Evolutionary conservation across 2,329 filamentous ascomycete genomes (phyloP), one percentile per base, ranked within the genome.

Genomic region (Pseudogymnoascus sp.): DNA sequence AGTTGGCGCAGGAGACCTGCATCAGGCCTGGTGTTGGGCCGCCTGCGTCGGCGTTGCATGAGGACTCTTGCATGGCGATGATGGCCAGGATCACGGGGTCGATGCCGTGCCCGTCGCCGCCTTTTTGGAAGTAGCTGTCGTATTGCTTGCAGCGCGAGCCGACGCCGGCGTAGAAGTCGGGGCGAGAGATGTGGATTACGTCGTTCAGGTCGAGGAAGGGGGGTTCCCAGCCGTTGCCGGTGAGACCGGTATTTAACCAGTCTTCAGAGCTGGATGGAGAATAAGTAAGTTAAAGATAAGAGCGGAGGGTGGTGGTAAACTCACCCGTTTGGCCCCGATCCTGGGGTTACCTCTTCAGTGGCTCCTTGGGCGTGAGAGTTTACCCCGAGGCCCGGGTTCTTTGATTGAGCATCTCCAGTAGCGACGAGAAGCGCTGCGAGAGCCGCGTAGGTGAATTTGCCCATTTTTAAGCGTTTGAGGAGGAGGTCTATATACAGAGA

Each of bases 1-100:
- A 74, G 64, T 74, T 74, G 24, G 61, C 66, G 47, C 72, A 71
- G n/a, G 68, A 69, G 17, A 73, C 73, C 64, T 73, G 72, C 71
- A 74, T 74, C 24, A 74, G 64, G 5, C 73, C 72, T 0, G 72
- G 72, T 5, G 72, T 74, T 2, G 69, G 67, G 0, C 70, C 70
- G n/a, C 71, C 71, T 1, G 67, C 71, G 57, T 72, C 63, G 29
- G 72, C 70, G 60, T 73, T 72, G 68, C 72, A 75, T 15, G 68
- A 71, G 5, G 71, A 73, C 64, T 74, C 73, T 60, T 74, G 73
- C 70, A 73, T 72, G 26, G 73, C 71, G 58, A 74, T 68, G 60
- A 73, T 71, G 47, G 73, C 72, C 1, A 74, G 67, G 50, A 74
- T 68, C 15, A 71, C 72, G 3, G 71, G 71, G 59, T 73, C 69